Base-by-base conservation (phyloP, 2,329 filamentous ascomycete genomes). In the Aspergillus fructus region DNA sequence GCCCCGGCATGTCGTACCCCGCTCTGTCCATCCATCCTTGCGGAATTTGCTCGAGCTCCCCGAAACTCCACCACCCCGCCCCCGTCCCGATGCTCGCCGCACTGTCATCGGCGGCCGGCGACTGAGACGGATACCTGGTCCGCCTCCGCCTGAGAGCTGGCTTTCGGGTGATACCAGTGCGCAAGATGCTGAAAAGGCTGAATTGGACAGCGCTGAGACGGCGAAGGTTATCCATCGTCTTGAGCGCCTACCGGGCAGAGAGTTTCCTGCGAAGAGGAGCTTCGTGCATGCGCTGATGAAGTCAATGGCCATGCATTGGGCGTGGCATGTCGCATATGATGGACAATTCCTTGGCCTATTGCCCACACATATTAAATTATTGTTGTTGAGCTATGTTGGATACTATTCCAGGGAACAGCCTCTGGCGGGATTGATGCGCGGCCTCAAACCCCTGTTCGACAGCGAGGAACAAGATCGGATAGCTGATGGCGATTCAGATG, bases 371-470 rank as follows among this genome's bases (percentile, higher is more conserved):
- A 64, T 85, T 5, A 84, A 84, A 62, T 71, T 81, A 59, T 68
- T 77, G 1, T 62, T 88, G 34, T 66, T 88, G 23, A 84, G 80
- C 61, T 87, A 87, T 66, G 65, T 87, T 30, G 76, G 79, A 4
- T 67, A 77, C 13, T 83, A 83, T 63, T 78, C 79, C 1, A 71
- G 75, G 1, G 64, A 72, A n/a, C 65, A 69, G 3, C 71, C 72
- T 3, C 64, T 82, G 19, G 68, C 73, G 24, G 70, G 76, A 2
- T 64, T 64, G 21, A 71, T 71, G 63, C 68, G 75, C 27, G 79
- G 79, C 0, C 71, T 88, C 17, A 78, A 78, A 53, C 76, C 79
- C 3, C 64, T 88, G n/a, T 59, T 60, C 13, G 42, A 53, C 13
- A 33, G 48, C 6, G 56, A 11, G 24, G 53, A 64, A 5, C 61